Conservation (phyloP, 1,284 basidiomycete genomes). For the Sphaerobolus stellatus region DNA sequence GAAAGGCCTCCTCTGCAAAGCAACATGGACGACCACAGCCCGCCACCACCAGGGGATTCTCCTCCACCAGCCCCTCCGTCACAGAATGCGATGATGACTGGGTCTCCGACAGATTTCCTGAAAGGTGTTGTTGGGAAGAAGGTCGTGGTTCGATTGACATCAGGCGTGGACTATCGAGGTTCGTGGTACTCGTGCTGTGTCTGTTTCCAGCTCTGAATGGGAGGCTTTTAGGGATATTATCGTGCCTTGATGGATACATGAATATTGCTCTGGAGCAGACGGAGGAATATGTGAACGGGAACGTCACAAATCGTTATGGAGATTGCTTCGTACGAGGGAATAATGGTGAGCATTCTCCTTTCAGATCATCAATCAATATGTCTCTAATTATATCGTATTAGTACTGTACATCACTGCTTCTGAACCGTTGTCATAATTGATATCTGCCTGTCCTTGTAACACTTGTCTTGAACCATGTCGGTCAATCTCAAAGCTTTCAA, state of each 20-base stretch:
- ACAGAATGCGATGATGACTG: conserved; percentile 46
- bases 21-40: conserved; percentile 7
- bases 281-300: conserved; percentile 89
- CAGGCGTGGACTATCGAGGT: conserved; percentile 96
- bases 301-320: conserved; percentile 85
- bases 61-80: conserved; percentile 52
- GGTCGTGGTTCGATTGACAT: conserved; percentile 92
- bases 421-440: conserved; percentile 24
- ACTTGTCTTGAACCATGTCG: background rate
- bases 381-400: conserved; percentile 19
- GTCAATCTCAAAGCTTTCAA: background rate
- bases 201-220: background rate
- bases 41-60: conserved; percentile 33
- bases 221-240: conserved; percentile 72
- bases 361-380: conserved; percentile 6
- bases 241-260: conserved; percentile 98
- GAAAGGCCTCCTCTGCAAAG: no score
- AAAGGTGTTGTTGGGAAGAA: conserved; percentile 94
- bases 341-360: conserved; percentile 69
- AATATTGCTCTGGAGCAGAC: conserved; percentile 98
- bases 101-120: conserved; percentile 87
- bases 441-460: background rate
- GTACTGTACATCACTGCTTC: conserved; percentile 48
- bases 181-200: conserved; percentile 24
- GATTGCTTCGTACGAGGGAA: conserved; percentile 96